Evolutionary conservation across 208 protist species (phyloP).

Genomic region (Leishmania aethiopica): DNA sequence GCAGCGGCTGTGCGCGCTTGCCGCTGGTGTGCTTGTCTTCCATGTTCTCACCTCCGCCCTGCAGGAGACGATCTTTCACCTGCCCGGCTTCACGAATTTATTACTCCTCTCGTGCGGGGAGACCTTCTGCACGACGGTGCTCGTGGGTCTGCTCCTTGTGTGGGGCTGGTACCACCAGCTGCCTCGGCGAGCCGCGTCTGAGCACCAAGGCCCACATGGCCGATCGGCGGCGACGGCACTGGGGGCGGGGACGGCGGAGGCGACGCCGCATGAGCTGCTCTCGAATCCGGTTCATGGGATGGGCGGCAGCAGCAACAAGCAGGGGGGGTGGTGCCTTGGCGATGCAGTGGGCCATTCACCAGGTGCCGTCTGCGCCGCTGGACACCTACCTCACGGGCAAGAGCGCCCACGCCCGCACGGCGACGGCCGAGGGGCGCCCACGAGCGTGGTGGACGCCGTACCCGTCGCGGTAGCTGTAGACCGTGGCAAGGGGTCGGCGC

Average conservation of each 20-base stretch:
- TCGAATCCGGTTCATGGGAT: neutral
- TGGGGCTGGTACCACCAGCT: slow-evolving; percentile 4
- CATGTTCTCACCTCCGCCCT: slow-evolving; percentile 47
- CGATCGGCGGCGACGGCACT: neutral
- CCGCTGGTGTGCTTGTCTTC: slow-evolving; percentile 40
- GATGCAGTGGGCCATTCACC: neutral
- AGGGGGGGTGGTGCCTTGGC: neutral
- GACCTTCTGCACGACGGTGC: slow-evolving; percentile 29
- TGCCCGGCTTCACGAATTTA: slow-evolving; percentile 54
- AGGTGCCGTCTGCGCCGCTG: neutral
- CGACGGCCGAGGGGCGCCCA: neutral
- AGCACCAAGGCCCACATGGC: neutral
- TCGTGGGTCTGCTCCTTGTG: slow-evolving; percentile 29
- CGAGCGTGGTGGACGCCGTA: neutral
- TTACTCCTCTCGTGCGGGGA: slow-evolving; percentile 49
- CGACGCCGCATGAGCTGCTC: neutral
- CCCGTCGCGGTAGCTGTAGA: neutral
- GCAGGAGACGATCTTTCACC: slow-evolving; percentile 61
- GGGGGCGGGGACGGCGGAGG: neutral
- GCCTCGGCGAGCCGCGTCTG: neutral
- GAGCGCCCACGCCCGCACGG: neutral
- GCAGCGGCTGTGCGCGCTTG: slow-evolving; percentile 30
- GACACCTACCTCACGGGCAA: neutral
- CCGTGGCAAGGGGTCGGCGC: neutral
- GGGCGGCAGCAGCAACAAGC: neutral